phyloP scores from a whole-genome alignment of 2,329 filamentous ascomycete species.

The Mycogone perniciosa region DNA sequence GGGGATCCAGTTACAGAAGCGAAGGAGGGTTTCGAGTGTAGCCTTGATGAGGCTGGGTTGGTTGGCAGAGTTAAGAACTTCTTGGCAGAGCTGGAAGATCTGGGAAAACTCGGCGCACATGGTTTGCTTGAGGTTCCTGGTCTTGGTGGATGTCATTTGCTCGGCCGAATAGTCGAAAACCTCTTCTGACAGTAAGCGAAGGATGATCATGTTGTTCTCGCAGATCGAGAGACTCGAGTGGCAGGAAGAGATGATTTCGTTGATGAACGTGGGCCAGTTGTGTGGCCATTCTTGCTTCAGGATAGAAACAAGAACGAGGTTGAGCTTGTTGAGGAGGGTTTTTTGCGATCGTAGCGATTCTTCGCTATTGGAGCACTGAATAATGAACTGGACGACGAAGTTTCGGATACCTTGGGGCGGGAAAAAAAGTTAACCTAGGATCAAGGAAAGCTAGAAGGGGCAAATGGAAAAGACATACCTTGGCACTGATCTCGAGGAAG shows the following conservation, averaged over 20 bases:
- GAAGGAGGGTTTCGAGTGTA: slow-evolving; percentile 90
- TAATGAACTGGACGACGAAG: slow-evolving; percentile 98
- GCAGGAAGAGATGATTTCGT: slow-evolving; percentile 96
- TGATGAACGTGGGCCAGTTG: slow-evolving; percentile 99
- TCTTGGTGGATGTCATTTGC: slow-evolving; percentile 98
- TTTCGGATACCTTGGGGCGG: slow-evolving; percentile 76
- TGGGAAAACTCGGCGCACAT: slow-evolving; percentile 99
- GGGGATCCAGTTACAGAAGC: slow-evolving; percentile 98
- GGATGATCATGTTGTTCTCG: slow-evolving; percentile 99
- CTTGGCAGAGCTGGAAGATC: slow-evolving; percentile 95
- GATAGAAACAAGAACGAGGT: slow-evolving; percentile 93
- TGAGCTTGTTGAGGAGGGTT: slow-evolving; percentile 94
- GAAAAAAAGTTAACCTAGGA: slow-evolving; percentile 24
- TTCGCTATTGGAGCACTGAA: slow-evolving; percentile 84
- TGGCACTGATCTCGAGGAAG: slow-evolving; percentile 92
- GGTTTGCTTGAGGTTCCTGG: slow-evolving; percentile 90
- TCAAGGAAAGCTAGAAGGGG: background rate
- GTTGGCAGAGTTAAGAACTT: slow-evolving; percentile 85
- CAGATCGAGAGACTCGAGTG: slow-evolving; percentile 94
- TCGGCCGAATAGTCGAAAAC: slow-evolving; percentile 99
- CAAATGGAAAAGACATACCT: slow-evolving; percentile 42
- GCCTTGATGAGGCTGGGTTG: slow-evolving; percentile 87
- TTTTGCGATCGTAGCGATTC: slow-evolving; percentile 79
- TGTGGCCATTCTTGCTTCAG: slow-evolving; percentile 99
- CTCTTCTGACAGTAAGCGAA: slow-evolving; percentile 91